Percentiles rank a stretch among this genome's conserved stretches.
phyloP scores from a whole-genome alignment of 768 basidiomycete species.

The Collybia mongolica region DNA sequence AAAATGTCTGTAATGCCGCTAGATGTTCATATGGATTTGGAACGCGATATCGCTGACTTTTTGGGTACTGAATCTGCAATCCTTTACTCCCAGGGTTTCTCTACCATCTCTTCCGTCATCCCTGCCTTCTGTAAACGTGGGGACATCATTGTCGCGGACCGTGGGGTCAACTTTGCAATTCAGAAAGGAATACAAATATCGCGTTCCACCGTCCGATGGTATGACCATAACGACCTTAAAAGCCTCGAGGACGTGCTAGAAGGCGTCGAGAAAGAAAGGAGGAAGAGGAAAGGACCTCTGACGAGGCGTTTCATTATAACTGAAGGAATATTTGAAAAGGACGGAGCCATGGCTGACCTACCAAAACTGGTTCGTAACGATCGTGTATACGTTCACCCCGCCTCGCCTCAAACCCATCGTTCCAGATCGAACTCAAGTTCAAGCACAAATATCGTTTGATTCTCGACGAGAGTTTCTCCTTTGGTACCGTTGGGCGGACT shows the following conservation, averaged over 20 bases:
- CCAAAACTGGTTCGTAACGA: slow-evolving; percentile 75
- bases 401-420: neutral
- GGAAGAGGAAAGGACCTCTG: slow-evolving; percentile 76
- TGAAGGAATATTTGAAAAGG: slow-evolving; percentile 95
- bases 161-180: slow-evolving; percentile 93
- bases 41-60: slow-evolving; percentile 88
- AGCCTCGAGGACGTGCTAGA: slow-evolving; percentile 88
- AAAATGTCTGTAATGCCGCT: slow-evolving; percentile 1
- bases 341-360: slow-evolving; percentile 89
- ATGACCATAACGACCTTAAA: slow-evolving; percentile 91
- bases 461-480: slow-evolving; percentile 91
- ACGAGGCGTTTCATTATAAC: slow-evolving; percentile 95
- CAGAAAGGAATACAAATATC: slow-evolving; percentile 96
- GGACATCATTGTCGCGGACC: slow-evolving; percentile 97
- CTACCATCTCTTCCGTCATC: slow-evolving; percentile 90
- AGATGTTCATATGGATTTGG: slow-evolving; percentile 93
- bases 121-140: slow-evolving; percentile 98
- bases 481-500: slow-evolving; percentile 89
- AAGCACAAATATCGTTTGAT: slow-evolving; percentile 97
- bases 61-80: slow-evolving; percentile 87
- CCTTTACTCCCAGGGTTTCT: slow-evolving; percentile 92
- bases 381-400: neutral
- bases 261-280: slow-evolving; percentile 82
- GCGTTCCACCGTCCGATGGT: slow-evolving; percentile 91
- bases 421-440: slow-evolving; percentile 87